phyloP scores from a whole-genome alignment of 306 rosid species.

The Amphicarpaea edgeworthii region DNA sequence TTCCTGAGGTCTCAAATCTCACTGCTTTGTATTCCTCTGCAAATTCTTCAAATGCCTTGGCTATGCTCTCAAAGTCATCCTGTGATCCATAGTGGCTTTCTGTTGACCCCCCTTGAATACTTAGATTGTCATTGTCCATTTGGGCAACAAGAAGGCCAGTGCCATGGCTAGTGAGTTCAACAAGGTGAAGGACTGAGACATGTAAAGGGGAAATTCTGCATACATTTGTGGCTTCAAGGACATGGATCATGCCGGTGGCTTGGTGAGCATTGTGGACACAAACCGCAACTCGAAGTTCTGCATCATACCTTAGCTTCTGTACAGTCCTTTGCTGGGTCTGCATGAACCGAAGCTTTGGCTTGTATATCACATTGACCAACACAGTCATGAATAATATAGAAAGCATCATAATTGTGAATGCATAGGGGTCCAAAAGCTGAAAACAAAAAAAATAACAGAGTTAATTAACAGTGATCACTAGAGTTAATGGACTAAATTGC shows the following conservation, averaged over 20 bases:
- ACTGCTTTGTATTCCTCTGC: neutral
- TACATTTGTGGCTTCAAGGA: slow-evolving; percentile 42
- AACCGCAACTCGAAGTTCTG: slow-evolving; percentile 42
- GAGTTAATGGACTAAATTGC: neutral
- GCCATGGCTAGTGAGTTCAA: slow-evolving; percentile 46
- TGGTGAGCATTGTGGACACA: slow-evolving; percentile 46
- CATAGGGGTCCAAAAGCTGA: slow-evolving; percentile 34
- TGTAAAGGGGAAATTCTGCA: slow-evolving; percentile 43
- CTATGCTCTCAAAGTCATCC: slow-evolving; percentile 26
- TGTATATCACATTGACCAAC: slow-evolving; percentile 40
- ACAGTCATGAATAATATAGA: slow-evolving; percentile 39
- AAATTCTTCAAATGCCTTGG: slow-evolving; percentile 17
- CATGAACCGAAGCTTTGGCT: slow-evolving; percentile 35
- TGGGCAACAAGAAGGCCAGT: slow-evolving; percentile 44
- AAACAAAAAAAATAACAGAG: neutral
- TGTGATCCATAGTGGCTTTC: slow-evolving; percentile 10
- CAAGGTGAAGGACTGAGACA: slow-evolving; percentile 47
- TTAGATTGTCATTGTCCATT: neutral
- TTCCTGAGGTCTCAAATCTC: slow-evolving; percentile 27
- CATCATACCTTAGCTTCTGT: slow-evolving; percentile 37
- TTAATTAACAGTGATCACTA: neutral
- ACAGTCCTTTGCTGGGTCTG: slow-evolving; percentile 40
- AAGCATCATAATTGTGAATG: slow-evolving; percentile 31
- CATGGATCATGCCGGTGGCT: slow-evolving; percentile 27
- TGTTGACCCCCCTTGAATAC: too few species aligned